Base-by-base conservation (phyloP, 306 rosid genomes). In the Fagus crenata region DNA sequence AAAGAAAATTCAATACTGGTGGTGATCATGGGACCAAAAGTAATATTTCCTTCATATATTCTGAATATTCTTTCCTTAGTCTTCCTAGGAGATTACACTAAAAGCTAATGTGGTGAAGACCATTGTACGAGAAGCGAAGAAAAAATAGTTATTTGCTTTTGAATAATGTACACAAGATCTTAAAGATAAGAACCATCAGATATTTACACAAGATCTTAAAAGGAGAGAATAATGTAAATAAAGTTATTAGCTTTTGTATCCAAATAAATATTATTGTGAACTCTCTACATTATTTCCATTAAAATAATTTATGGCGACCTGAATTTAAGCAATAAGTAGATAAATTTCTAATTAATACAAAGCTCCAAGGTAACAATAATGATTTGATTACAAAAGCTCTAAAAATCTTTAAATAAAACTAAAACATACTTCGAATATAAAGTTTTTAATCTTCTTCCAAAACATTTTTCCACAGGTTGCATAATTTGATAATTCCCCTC, bases 1-100 rank as follows among this genome's bases (percentile, higher is more conserved):
- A 58, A 58, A 58, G 64, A 58, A 58, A 58, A 58, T 58, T 58
- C 64, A 46, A 7, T 5, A 15, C 33, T 55, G 8, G 14, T 58
- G 0, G 64, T 22, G 70, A 65, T 67, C 49, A 67, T 67, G 69
- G 49, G 49, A 67, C 49, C 71, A 67, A n/a, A 67, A 67, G 49
- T 39, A 67, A 17, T 39, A 37, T 67, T 14, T 67, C 8, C 13
- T 17, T 37, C 49, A 39, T 67, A 6, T 33, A 64, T 14, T 64
- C 49, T 64, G 46, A 36, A 6, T 36, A 46, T 64, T 36, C 49
- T 37, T 4, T 37, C 43, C 17, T 37, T 36, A 36, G 22, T 39
- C 71, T 17, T 37, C 41, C 51, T 39, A 39, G 71, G 14, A 65
- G 9, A 65, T 39, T 39, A 39, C 49, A 17, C 46, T 17, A 64